Evolutionary conservation across 2,329 filamentous ascomycete genomes (phyloP).

Genomic region (Hawksworthiomyces lignivorus): DNA sequence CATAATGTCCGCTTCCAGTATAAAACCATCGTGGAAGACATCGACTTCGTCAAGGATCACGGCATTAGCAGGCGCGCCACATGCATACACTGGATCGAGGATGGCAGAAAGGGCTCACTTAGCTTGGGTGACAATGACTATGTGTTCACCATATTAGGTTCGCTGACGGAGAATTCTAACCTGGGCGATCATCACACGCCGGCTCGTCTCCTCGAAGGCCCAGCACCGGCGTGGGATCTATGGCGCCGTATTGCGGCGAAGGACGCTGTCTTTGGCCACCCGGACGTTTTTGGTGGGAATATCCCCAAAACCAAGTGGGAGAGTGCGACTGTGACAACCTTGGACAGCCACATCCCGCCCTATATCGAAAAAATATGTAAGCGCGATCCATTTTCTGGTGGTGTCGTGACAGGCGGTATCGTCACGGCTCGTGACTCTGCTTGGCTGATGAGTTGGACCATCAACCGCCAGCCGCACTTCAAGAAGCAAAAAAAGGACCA

Average conservation of each 20-base stretch:
- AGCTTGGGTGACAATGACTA: slow-evolving; percentile 24
- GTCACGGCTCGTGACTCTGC: slow-evolving; percentile 30
- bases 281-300: slow-evolving; percentile 32
- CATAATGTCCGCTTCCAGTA: slow-evolving; percentile 25
- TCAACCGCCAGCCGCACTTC: slow-evolving; percentile 35
- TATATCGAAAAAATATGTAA: slow-evolving; percentile 25
- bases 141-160: slow-evolving; percentile 31
- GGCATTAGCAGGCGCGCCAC: slow-evolving; percentile 18
- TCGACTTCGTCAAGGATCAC: slow-evolving; percentile 16
- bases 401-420: slow-evolving; percentile 26
- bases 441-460: slow-evolving; percentile 32
- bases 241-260: slow-evolving; percentile 32
- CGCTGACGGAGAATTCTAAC: slow-evolving; percentile 27
- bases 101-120: slow-evolving; percentile 17
- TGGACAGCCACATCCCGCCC: slow-evolving; percentile 20
- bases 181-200: slow-evolving; percentile 26
- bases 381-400: slow-evolving; percentile 23
- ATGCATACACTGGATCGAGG: slow-evolving; percentile 17
- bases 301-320: slow-evolving; percentile 28
- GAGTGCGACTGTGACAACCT: slow-evolving; percentile 32
- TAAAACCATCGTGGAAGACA: slow-evolving; percentile 15
- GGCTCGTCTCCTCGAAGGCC: slow-evolving; percentile 20
- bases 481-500: slow-evolving; percentile 25
- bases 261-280: slow-evolving; percentile 27
- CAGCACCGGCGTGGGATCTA: slow-evolving; percentile 32